These are phyloP conservation scores for Purpureocillium lavendulum DNA, from an alignment of 2,329 filamentous ascomycete species.

Conservation along the genomic window DNA sequence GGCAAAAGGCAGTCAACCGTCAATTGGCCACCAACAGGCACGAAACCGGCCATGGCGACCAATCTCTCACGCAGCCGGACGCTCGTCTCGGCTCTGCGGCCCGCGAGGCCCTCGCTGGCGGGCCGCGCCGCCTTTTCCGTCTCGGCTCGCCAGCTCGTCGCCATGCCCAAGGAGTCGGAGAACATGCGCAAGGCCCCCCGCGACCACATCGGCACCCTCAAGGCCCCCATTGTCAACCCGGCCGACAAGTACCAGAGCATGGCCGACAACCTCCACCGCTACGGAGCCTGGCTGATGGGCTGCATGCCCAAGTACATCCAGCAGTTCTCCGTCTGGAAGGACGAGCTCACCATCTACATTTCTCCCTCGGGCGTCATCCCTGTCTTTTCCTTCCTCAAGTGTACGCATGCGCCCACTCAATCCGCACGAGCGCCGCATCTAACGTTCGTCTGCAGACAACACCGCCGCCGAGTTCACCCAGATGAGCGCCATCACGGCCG, in stretches of 20 bases:
- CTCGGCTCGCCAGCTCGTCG: conserved; percentile 40
- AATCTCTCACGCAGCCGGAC: conserved; percentile 49
- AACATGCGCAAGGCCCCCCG: conserved; percentile 62
- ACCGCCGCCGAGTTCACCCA: conserved; percentile 95
- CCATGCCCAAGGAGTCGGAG: conserved; percentile 50
- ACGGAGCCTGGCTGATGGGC: conserved; percentile 94
- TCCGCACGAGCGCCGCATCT: too few species aligned
- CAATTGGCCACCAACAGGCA: conserved; percentile 36
- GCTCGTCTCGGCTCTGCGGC: conserved; percentile 46
- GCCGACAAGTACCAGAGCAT: conserved; percentile 88
- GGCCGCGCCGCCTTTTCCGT: conserved; percentile 39
- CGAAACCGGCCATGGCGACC: conserved; percentile 46
- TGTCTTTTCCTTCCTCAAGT: conserved; percentile 88
- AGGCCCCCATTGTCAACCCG: conserved; percentile 78
- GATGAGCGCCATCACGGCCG: conserved; percentile 83
- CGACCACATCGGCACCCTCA: conserved; percentile 53
- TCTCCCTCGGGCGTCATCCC: conserved; percentile 81
- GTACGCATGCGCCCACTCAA: conserved; percentile 26
- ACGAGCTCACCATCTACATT: conserved; percentile 93
- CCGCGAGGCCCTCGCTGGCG: conserved; percentile 35
- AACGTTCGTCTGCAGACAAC: conserved; percentile 54
- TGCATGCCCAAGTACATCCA: conserved; percentile 97
- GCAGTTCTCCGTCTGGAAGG: conserved; percentile 99
- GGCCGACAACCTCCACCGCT: conserved; percentile 81
- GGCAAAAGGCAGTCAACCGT: conserved; percentile 8